Evolutionary conservation across 192 early-diverging fungal genomes (phyloP), one percentile per base, ranked within the genome.

Genomic region (Mortierella antarctica): DNA sequence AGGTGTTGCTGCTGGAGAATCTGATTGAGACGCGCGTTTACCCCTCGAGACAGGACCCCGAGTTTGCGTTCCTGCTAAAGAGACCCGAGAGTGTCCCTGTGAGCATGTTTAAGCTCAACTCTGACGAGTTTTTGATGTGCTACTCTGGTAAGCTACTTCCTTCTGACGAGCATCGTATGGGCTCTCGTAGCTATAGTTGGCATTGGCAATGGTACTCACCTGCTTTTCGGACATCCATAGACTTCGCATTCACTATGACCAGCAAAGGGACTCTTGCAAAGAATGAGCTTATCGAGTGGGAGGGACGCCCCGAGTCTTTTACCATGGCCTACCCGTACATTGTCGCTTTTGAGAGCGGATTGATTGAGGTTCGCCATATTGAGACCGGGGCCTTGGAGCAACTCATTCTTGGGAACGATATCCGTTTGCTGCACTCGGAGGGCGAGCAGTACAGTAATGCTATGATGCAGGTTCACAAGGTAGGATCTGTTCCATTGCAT

Each of bases 181-280:
- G 15, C 55, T 59, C 11, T 39, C 18, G 54, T 47, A 54, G 20
- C 17, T 4, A 18, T 18, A 6, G 21, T 20, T 21, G 9, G 11
- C 55, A 55, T 57, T 62, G 7, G 42, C n/a, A 18, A 50, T 48
- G 11, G 41, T 42, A 47, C 15, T 21, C 47, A 21, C 23, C 17
- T 47, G n/a, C 41, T 5, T 18, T 17, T 31, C 31, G 31, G 31
- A 8, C 5, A 18, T 57, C 49, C 50, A 45, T 81, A 94, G 96
- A 95, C 81, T 91, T 96, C 82, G 96, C 91, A 1, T 97, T 98
- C 66, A 96, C 89, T 66, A 92, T 98, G 67, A 92, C 96, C 71
- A 91, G 91, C 68, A 88, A 91, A 77, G 91, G 67, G 73, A 92
- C 42, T 70, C 92, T 57, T 73, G 92, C 53, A 64, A 85, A 13